phyloP scores from a whole-genome alignment of 352 stramenopile genomes.

The Pilasporangium apinafurcum region DNA sequence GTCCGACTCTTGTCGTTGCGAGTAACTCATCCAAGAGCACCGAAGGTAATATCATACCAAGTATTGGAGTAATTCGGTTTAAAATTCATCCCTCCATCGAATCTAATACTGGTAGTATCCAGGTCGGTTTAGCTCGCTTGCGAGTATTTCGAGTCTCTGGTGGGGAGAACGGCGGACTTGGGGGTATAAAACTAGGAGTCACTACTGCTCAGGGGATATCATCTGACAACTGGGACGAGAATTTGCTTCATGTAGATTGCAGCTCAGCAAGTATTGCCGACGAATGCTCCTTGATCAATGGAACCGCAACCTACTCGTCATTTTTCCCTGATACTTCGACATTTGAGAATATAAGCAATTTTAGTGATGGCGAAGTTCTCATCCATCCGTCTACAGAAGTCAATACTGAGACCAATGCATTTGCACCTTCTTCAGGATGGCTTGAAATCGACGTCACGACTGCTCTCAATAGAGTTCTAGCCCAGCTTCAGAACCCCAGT shows the following conservation, averaged over 20 bases:
- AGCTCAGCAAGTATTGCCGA: slow-evolving; percentile 2
- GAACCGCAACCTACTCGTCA: slow-evolving; percentile 4
- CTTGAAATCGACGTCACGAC: slow-evolving; percentile 63
- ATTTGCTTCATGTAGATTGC: slow-evolving; percentile 14
- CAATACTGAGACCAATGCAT: slow-evolving; percentile 27
- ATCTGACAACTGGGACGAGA: slow-evolving; percentile 31
- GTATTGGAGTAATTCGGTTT: slow-evolving; percentile 36
- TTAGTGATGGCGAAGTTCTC: slow-evolving; percentile 17
- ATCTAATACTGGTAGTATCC: slow-evolving; percentile 26
- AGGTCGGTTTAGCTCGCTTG: slow-evolving; percentile 45
- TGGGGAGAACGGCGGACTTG: slow-evolving; percentile 56
- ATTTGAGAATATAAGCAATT: slow-evolving; percentile 16
- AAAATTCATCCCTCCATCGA: slow-evolving; percentile 19
- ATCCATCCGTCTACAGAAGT: slow-evolving; percentile 27
- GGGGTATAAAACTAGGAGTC: slow-evolving; percentile 46
- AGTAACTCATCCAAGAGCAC: slow-evolving; percentile 50
- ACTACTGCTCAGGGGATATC: slow-evolving; percentile 10
- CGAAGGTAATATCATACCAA: slow-evolving; percentile 8
- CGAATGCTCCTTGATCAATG: slow-evolving; percentile 16
- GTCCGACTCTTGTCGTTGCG: slow-evolving; percentile 19
- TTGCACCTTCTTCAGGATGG: slow-evolving; percentile 32
- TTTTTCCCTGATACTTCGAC: slow-evolving; percentile 27
- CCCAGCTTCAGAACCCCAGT: slow-evolving; percentile 12
- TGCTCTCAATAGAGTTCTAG: slow-evolving; percentile 45
- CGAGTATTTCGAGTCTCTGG: slow-evolving; percentile 48